phyloP scores from a whole-genome alignment of 352 stramenopile genomes.

The Aphanomyces euteiches region DNA sequence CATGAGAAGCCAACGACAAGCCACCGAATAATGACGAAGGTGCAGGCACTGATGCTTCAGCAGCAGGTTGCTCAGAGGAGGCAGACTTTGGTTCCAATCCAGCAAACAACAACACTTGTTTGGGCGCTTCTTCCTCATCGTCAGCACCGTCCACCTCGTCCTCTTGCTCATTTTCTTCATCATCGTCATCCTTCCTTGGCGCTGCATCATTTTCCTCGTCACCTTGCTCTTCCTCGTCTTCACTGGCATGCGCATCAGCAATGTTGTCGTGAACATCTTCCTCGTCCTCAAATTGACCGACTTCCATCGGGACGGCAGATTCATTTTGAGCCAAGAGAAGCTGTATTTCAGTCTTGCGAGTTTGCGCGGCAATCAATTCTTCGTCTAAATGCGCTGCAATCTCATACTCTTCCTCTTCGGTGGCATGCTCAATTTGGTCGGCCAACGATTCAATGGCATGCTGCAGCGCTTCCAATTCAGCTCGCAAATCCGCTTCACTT shows the following conservation, averaged over 20 bases:
- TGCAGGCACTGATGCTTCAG: not conserved
- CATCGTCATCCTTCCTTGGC: not conserved
- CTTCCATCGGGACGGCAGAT: not conserved
- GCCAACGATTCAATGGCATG: conserved; percentile 45
- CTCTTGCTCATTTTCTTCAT: conserved; percentile 11
- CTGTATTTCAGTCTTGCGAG: conserved; percentile 47
- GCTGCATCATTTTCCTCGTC: conserved; percentile 3
- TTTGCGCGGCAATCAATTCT: conserved; percentile 54
- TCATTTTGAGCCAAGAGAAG: conserved; percentile 39
- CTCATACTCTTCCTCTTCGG: conserved; percentile 68
- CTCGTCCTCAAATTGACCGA: not conserved
- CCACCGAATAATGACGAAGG: not conserved
- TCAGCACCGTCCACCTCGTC: conserved; percentile 32
- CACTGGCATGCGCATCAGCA: too few relatives aligned
- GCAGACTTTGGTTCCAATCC: too few relatives aligned
- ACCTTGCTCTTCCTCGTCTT: not conserved
- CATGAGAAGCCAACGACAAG: not conserved
- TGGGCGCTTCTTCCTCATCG: conserved; percentile 29
- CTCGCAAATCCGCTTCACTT: conserved; percentile 15
- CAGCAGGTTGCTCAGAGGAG: not conserved
- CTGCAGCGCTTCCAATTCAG: conserved; percentile 30
- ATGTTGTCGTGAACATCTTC: too few relatives aligned
- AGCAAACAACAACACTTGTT: too few relatives aligned
- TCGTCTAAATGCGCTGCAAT: conserved; percentile 55
- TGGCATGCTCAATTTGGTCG: conserved; percentile 62